phyloP scores from a whole-genome alignment of 441 rosid genomes.

The Isatis lusitanica region DNA sequence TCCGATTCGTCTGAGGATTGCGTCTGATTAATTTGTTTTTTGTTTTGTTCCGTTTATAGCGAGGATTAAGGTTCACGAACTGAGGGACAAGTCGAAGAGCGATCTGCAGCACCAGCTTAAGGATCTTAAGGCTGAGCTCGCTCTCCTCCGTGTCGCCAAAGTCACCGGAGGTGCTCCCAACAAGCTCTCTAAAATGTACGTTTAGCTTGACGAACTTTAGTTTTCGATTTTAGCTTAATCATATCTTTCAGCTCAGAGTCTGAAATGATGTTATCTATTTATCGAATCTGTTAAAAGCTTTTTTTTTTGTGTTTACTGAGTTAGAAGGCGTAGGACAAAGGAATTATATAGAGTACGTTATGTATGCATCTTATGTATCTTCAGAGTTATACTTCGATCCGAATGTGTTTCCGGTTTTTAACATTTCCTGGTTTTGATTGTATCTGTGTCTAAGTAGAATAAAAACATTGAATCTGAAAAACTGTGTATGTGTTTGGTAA shows the following conservation, averaged over 20 bases:
- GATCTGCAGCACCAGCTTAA: slow-evolving; percentile 76
- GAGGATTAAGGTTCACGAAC: slow-evolving; percentile 92
- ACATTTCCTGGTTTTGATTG: background rate
- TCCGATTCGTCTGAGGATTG: background rate
- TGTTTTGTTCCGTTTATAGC: slow-evolving; percentile 41
- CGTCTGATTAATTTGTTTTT: background rate
- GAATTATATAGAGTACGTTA: background rate
- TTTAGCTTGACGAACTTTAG: background rate
- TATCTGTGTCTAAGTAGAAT: background rate
- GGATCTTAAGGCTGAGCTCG: slow-evolving; percentile 80
- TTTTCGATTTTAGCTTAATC: background rate
- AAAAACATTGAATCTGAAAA: background rate
- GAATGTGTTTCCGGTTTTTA: background rate
- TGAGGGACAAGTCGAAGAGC: slow-evolving; percentile 76
- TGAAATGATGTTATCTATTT: background rate
- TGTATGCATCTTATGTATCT: too few species aligned
- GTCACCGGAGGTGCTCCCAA: slow-evolving; percentile 97
- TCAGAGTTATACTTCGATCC: too few species aligned
- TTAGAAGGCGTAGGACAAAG: background rate
- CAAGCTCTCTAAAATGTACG: slow-evolving; percentile 94
- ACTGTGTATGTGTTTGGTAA: background rate
- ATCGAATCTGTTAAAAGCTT: background rate
- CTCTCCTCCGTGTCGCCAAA: slow-evolving; percentile 94
- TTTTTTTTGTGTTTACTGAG: background rate
- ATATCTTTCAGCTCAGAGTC: background rate